Percentiles rank a stretch among this genome's conserved stretches.
Conservation (phyloP, 306 rosid species). For the Glycine soja region DNA sequence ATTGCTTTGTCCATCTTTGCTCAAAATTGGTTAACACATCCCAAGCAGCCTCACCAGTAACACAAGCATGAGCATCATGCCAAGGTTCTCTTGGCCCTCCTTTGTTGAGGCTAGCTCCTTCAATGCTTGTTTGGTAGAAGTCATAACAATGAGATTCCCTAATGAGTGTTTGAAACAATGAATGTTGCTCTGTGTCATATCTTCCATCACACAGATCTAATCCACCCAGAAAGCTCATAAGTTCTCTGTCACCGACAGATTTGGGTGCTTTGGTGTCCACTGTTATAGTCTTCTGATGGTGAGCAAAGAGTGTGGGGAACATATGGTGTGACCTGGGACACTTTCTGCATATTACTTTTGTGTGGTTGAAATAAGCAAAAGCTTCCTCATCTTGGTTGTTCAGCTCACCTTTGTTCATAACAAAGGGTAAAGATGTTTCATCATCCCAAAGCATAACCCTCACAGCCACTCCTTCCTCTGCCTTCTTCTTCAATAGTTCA, state of each 20-base stretch:
- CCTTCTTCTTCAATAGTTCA: constrained; percentile 76
- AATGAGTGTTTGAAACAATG: constrained; percentile 43
- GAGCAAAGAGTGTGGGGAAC: constrained; percentile 81
- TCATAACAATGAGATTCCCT: too few relatives aligned
- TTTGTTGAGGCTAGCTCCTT: too few relatives aligned
- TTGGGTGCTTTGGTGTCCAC: constrained; percentile 59
- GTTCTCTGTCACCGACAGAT: constrained; percentile 60
- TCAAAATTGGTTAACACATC: too few relatives aligned
- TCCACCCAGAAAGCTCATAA: constrained; percentile 86
- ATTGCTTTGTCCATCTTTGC: too few relatives aligned
- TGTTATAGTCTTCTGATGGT: constrained; percentile 84
- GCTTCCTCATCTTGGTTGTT: constrained; percentile 83
- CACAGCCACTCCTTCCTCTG: constrained; percentile 93
- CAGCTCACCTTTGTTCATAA: constrained; percentile 78
- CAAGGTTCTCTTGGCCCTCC: too few relatives aligned
- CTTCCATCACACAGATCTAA: constrained; percentile 85
- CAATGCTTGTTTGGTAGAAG: too few relatives aligned
- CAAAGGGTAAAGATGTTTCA: constrained; percentile 75
- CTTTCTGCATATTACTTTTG: constrained; percentile 81
- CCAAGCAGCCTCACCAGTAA: too few relatives aligned
- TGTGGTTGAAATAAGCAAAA: constrained; percentile 64
- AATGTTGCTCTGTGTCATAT: constrained; percentile 87
- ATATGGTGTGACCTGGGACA: constrained; percentile 70
- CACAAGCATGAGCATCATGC: too few relatives aligned
- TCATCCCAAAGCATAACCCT: constrained; percentile 93